Evolutionary conservation across 371 early-diverging fungal genomes (phyloP).

Genomic region (Gilbertella persicaria): DNA sequence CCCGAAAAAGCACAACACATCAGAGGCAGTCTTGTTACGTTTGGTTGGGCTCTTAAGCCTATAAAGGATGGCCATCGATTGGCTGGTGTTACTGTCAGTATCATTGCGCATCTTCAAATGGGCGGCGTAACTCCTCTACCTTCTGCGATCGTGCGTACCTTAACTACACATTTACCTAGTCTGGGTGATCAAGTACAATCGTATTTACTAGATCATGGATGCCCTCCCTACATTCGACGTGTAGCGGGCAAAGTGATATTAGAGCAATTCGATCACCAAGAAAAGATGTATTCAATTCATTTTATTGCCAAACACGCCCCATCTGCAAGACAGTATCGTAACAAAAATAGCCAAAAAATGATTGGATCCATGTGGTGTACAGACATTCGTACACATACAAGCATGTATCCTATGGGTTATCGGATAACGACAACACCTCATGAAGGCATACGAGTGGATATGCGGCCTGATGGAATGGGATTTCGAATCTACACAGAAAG

Average conservation of each 20-base stretch:
- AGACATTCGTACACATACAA: constrained; percentile 40
- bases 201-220: constrained; percentile 50
- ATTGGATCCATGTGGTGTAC: constrained; percentile 35
- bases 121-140: constrained; percentile 50
- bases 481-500: constrained; percentile 42
- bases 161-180: constrained; percentile 50
- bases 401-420: constrained; percentile 42
- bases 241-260: constrained; percentile 42
- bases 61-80: constrained; percentile 24
- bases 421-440: constrained; percentile 20
- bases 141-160: constrained; percentile 44
- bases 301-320: constrained; percentile 46
- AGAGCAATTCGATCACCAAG: constrained; percentile 34
- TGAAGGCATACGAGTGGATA: constrained; percentile 29
- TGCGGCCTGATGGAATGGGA: constrained; percentile 35
- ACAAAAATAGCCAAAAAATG: constrained; percentile 1
- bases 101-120: constrained; percentile 62
- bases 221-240: constrained; percentile 56
- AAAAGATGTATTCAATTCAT: constrained; percentile 29
- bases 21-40: constrained; percentile 48
- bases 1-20: constrained; percentile 38
- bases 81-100: constrained; percentile 46
- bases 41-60: constrained; percentile 61
- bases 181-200: constrained; percentile 47
- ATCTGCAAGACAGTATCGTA: constrained; percentile 22